phyloP scores from a whole-genome alignment of 441 rosid species.

The Adansonia gregorii region DNA sequence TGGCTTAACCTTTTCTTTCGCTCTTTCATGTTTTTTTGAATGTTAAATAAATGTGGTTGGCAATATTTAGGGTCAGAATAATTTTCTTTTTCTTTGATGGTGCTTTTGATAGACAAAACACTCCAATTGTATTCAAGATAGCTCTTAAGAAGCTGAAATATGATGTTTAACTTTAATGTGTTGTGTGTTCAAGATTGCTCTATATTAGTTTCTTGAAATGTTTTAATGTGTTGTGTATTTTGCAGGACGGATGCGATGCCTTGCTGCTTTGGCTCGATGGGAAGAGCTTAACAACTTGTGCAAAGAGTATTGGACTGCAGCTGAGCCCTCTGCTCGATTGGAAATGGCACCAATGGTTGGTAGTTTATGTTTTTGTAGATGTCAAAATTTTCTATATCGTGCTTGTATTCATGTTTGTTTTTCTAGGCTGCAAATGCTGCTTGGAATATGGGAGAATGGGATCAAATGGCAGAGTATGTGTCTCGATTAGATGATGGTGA shows the following conservation, averaged over 20 bases:
- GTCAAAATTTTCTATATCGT: constrained; percentile 15
- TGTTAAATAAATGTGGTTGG: too few relatives aligned
- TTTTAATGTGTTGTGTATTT: constrained; percentile 28
- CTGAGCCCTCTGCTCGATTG: constrained; percentile 94
- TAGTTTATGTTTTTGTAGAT: constrained; percentile 34
- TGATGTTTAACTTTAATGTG: not conserved
- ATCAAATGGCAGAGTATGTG: constrained; percentile 99
- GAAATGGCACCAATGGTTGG: constrained; percentile 99
- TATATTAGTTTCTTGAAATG: constrained; percentile 19
- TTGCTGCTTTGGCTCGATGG: constrained; percentile 99
- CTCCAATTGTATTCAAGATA: not conserved
- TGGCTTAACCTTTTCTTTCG: not conserved
- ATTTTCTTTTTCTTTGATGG: not conserved
- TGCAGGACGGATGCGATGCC: constrained; percentile 97
- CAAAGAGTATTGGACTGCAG: constrained; percentile 98
- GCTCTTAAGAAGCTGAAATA: not conserved
- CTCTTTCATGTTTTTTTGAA: too few relatives aligned
- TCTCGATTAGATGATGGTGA: constrained; percentile 98
- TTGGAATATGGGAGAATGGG: constrained; percentile 99
- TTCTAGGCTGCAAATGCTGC: constrained; percentile 97
- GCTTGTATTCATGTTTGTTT: constrained; percentile 34
- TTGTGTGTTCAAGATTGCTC: not conserved
- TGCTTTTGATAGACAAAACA: not conserved
- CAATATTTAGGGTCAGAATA: not conserved
- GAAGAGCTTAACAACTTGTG: constrained; percentile 97